These are phyloP conservation scores for Carnegiea gigantea DNA, from an alignment of 179 eudicot species.

Conservation along the genomic window DNA sequence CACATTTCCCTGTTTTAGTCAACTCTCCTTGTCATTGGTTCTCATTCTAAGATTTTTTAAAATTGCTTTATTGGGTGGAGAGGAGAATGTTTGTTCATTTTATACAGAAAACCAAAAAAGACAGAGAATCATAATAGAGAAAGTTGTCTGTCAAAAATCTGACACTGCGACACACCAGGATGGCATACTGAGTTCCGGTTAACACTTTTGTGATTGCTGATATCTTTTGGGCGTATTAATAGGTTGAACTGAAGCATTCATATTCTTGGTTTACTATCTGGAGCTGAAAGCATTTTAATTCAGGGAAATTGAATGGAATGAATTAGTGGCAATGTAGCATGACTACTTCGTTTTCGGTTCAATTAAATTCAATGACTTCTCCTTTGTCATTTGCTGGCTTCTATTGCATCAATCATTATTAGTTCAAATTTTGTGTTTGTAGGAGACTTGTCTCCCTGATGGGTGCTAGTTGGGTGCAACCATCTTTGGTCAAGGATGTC, in stretches of 20 bases:
- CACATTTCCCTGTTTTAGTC: neutral
- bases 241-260: neutral
- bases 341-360: neutral
- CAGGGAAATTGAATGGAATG: neutral
- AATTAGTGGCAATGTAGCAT: neutral
- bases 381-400: neutral
- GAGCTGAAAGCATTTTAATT: neutral
- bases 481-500: too few species aligned
- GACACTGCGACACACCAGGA: neutral
- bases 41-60: neutral
- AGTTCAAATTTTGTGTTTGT: too few species aligned
- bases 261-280: neutral
- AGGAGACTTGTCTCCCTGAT: too few species aligned
- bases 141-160: too few species aligned
- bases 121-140: too few species aligned
- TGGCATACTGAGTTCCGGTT: neutral
- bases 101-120: too few species aligned
- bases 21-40: neutral
- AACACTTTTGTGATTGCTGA: neutral
- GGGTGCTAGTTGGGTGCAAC: neutral
- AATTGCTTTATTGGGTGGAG: too few species aligned
- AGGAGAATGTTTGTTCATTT: too few species aligned
- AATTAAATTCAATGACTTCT: neutral
- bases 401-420: neutral
- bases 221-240: neutral